Evolutionary conservation across 2,329 filamentous ascomycete species (phyloP), one percentile per base, ranked within the genome.

Genomic region (Sporothrix luriei): DNA sequence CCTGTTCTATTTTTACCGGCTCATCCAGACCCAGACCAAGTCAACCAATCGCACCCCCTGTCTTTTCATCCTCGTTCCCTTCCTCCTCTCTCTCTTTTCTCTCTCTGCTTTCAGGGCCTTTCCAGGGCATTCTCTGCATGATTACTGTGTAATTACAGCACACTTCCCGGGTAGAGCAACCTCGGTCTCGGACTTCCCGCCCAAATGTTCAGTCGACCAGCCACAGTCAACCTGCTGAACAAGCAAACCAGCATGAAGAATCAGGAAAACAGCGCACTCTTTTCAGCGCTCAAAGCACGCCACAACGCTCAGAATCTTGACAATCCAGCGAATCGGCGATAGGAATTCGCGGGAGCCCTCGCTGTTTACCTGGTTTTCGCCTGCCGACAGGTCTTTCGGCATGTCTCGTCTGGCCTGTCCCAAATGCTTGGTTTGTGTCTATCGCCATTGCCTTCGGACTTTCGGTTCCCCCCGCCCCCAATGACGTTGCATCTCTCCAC

Each of bases 1-100:
- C 46, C 26, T 65, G 46, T 38, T 51, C 62, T 65, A 65, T 65
- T 65, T 65, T 65, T 65, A 65, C 62, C 52, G 46, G 62, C 43
- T 33, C 38, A 19, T 29, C 52, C 26, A 59, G 55, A 59, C n/a
- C 38, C 55, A 24, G 55, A n/a, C 33, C 54, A 40, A 6, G 40
- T 59, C 16, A 33, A n/a, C 55, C 55, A 62, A 62, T 62, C 38
- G 19, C 40, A 21, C 29, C 61, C 59, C 43, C 61, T 64, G 61
- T 64, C 46, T 21, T 16, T 40, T 49, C 16, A 21, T 54, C 33
- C 55, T 62, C 38, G 38, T 24, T 16, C n/a, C 13, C 38, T 24
- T 26, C n/a, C 21, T 26, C n/a, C 21, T 19, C 10, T 9, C 2
- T 43, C 13, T 43, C 24, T 13, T 24, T 16, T 38, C 29, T 40